Evolutionary conservation across 805 yeast species (phyloP).

Genomic region (Barnettozyma botsteinii): DNA sequence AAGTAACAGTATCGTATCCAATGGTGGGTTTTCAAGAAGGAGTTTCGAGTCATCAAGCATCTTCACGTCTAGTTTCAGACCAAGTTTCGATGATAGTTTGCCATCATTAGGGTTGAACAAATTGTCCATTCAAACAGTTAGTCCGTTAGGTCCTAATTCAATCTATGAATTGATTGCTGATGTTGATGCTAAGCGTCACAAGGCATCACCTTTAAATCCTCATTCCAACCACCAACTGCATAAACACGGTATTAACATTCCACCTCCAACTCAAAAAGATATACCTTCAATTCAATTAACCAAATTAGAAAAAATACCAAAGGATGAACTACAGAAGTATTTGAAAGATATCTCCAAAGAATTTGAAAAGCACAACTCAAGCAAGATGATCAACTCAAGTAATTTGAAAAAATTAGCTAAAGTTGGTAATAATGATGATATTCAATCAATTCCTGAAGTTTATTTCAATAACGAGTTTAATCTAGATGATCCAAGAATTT

Average conservation of each 20-base stretch:
- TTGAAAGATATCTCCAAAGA: slow-evolving; percentile 37
- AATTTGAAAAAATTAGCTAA: slow-evolving; percentile 17
- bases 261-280: slow-evolving; percentile 71
- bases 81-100: slow-evolving; percentile 31
- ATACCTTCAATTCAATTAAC: slow-evolving; percentile 76
- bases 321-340: slow-evolving; percentile 40
- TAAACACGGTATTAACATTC: slow-evolving; percentile 42
- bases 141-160: slow-evolving; percentile 68
- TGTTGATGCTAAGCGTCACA: slow-evolving; percentile 39
- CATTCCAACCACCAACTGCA: slow-evolving; percentile 21
- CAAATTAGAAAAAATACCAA: slow-evolving; percentile 41
- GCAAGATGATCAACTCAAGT: slow-evolving; percentile 38
- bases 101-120: slow-evolving; percentile 36
- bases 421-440: slow-evolving; percentile 18
- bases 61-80: slow-evolving; percentile 25
- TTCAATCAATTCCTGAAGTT: slow-evolving; percentile 57
- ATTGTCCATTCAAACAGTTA: slow-evolving; percentile 33
- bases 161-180: slow-evolving; percentile 70
- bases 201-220: slow-evolving; percentile 21
- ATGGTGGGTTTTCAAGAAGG: slow-evolving; percentile 20
- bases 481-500: slow-evolving; percentile 83
- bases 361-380: slow-evolving; percentile 38
- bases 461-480: slow-evolving; percentile 66
- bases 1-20: slow-evolving; percentile 13
- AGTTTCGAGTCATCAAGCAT: slow-evolving; percentile 29